phyloP scores from a whole-genome alignment of 164 flowering plant species.

The Vitis labrusca region DNA sequence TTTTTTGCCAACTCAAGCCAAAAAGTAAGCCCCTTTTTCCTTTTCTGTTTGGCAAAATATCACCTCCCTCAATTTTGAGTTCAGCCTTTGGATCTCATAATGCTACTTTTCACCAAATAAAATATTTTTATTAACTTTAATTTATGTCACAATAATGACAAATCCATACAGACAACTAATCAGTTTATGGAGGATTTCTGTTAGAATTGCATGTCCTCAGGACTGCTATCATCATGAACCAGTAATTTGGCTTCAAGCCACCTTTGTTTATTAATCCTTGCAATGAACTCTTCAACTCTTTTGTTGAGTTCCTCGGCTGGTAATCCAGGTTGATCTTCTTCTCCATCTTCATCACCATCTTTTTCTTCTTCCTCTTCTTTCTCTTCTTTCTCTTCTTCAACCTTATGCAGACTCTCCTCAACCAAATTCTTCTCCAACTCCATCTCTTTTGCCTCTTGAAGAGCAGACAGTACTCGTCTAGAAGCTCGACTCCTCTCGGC shows the following conservation, averaged over 20 bases:
- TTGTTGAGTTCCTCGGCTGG: slow-evolving; percentile 23
- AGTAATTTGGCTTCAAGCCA: slow-evolving; percentile 17
- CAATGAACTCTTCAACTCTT: slow-evolving; percentile 31
- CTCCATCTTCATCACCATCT: background rate
- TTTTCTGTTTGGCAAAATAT: too few species aligned
- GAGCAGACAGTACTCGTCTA: background rate
- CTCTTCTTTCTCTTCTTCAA: background rate
- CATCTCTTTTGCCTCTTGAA: slow-evolving; percentile 1
- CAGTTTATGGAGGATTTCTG: too few species aligned
- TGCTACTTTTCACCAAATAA: too few species aligned
- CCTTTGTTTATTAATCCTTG: slow-evolving; percentile 32
- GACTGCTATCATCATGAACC: background rate
- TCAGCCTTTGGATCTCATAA: too few species aligned
- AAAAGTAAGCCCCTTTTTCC: too few species aligned
- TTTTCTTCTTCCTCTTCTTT: slow-evolving; percentile 4
- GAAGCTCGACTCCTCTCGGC: slow-evolving; percentile 7
- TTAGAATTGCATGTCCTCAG: too few species aligned
- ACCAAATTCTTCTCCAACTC: slow-evolving; percentile 2
- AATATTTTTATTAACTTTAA: too few species aligned
- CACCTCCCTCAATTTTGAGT: too few species aligned
- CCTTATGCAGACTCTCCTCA: background rate
- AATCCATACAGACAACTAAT: background rate
- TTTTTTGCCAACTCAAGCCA: too few species aligned
- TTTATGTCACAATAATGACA: background rate
- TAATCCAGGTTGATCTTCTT: slow-evolving; percentile 9